Percentiles rank a stretch among this genome's conserved stretches.
phyloP scores from a whole-genome alignment of 306 rosid species.

The Gleditsia sinensis region DNA sequence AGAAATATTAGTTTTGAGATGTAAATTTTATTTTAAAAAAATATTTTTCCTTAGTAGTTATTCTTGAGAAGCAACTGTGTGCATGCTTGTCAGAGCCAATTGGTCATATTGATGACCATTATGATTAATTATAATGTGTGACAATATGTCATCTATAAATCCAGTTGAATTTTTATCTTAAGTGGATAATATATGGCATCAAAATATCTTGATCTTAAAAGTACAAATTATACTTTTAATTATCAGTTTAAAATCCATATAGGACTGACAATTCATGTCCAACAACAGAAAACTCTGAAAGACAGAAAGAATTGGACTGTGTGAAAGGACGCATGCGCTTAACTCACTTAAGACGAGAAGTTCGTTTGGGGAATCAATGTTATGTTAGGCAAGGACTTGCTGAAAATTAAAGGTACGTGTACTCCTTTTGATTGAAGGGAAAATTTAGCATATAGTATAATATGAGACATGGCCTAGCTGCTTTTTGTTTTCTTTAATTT shows the following conservation, averaged over 20 bases:
- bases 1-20: background rate
- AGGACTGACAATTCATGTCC: slow-evolving; percentile 31
- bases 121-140: background rate
- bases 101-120: background rate
- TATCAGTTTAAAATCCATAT: background rate
- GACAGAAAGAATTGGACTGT: slow-evolving; percentile 5
- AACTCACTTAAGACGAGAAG: slow-evolving; percentile 39
- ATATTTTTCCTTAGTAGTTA: background rate
- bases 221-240: background rate
- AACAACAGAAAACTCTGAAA: slow-evolving; percentile 18
- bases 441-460: background rate
- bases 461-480: background rate
- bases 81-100: background rate
- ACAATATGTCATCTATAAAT: background rate
- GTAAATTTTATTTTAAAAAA: background rate
- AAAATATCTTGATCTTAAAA: background rate
- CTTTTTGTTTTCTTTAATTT: background rate
- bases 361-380: slow-evolving; percentile 29
- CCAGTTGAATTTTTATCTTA: background rate
- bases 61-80: slow-evolving; percentile 8
- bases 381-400: slow-evolving; percentile 20
- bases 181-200: background rate
- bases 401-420: slow-evolving; percentile 36
- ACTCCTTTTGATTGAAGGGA: slow-evolving; percentile 11
- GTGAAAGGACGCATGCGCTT: slow-evolving; percentile 34